Base-by-base conservation (phyloP, 192 early-diverging fungal genomes). In the Backusella australiensis region DNA sequence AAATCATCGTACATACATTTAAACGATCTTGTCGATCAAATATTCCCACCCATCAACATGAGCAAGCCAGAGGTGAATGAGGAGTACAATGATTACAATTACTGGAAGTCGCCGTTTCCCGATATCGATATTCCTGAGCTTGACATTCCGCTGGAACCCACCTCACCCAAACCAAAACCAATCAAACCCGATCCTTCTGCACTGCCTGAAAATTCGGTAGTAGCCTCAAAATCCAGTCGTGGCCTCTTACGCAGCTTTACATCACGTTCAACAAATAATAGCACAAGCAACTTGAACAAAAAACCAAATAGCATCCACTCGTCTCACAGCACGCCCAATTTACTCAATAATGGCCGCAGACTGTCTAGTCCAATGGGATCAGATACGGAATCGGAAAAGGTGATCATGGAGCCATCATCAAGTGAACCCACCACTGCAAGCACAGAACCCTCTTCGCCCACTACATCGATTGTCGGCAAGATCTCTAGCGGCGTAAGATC, bases 1-100 rank as follows among this genome's bases (percentile, higher is more conserved):
- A 93, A 93, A 69, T 93, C 93, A 21, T 94, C 96, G 70, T 96
- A 99, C 68, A 81, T 94, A 38, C 92, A 95, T 71, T 82, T 99
- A 77, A 96, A 94, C 75, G 96, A 96, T 69, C 83, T 98, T 71
- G 96, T 98, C 15, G 97, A 99, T 72, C 94, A 96, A 76, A 96
- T 99, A 72, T 99, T 99, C 85, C 98, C 93, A 35, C 86, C 89
- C 15, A 80, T 91, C 42, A 84, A 85, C n/a, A 81, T 86, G 15
- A 63, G 23, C 12, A 63, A 63, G 12, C 56, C 56, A 12, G 85
- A 86, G 34, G 83, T 89, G 17, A 90, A 91, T 36, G 88, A 89
- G 15, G 92, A 90, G 63, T 96, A 84, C 81, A 95, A 93, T 77
- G 94, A 96, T 81, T 95, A 91, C 88, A 90, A 93, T 73, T 96